These are phyloP conservation scores for Candida khao-thaluensis DNA, from an alignment of 805 yeast species.

Conservation along the genomic window DNA sequence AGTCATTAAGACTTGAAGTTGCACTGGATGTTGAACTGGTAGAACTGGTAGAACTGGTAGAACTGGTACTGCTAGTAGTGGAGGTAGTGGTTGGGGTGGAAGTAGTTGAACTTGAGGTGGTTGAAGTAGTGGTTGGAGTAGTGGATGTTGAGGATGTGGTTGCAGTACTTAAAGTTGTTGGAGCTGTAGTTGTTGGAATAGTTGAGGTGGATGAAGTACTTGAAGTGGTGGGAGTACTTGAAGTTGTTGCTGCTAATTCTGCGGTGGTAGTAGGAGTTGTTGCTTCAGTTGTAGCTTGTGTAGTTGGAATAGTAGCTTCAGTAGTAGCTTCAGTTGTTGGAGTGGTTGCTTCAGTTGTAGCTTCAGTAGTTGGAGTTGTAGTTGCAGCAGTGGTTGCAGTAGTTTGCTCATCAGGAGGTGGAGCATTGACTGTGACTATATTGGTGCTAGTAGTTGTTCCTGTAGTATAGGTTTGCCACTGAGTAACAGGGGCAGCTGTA, in stretches of 20 bases:
- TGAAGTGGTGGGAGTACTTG: slow-evolving; percentile 7
- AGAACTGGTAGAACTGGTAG: slow-evolving; percentile 15
- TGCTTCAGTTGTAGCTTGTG: slow-evolving; percentile 9
- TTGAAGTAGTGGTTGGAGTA: slow-evolving; percentile 14
- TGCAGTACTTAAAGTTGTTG: slow-evolving; percentile 10
- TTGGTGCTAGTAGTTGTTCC: slow-evolving; percentile 17
- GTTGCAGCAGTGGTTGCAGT: slow-evolving; percentile 7
- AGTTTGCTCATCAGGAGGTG: slow-evolving; percentile 19
- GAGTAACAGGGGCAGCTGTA: slow-evolving; percentile 30
- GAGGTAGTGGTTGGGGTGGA: slow-evolving; percentile 15
- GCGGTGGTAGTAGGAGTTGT: slow-evolving; percentile 13
- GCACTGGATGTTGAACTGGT: slow-evolving; percentile 18
- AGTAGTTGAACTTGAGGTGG: slow-evolving; percentile 14
- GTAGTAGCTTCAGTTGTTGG: slow-evolving; percentile 5
- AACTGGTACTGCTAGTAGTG: slow-evolving; percentile 13
- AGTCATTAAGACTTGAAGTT: slow-evolving; percentile 16
- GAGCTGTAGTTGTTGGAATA: slow-evolving; percentile 10
- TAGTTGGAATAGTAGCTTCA: slow-evolving; percentile 9
- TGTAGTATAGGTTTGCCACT: slow-evolving; percentile 22
- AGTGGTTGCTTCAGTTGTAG: slow-evolving; percentile 4
- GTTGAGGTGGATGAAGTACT: slow-evolving; percentile 14
- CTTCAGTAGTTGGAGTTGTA: slow-evolving; percentile 8
- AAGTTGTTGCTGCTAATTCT: slow-evolving; percentile 1
- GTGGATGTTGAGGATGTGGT: no score
- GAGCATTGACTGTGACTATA: slow-evolving; percentile 18